A percentile compares a stretch with the other conserved stretches of the same genome.
Evolutionary conservation across 2,329 filamentous ascomycete genomes (phyloP).

Genomic region (Teratosphaeria destructans): DNA sequence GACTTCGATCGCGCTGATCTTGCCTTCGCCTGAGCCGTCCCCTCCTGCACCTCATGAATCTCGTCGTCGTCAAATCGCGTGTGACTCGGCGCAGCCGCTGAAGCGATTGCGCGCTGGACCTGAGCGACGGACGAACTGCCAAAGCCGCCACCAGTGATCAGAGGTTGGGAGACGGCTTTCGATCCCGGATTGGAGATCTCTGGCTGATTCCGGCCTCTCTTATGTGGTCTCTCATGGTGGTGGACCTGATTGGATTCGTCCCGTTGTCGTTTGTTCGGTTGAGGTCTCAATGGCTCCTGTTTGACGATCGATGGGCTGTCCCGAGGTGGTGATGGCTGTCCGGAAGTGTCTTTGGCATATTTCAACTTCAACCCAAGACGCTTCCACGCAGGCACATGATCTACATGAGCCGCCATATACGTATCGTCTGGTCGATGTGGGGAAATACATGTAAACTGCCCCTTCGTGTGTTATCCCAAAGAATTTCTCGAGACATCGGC

Average conservation of each 20-base stretch:
- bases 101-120: background rate
- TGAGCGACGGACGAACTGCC: background rate
- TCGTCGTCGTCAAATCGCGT: conserved; percentile 8
- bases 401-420: conserved; percentile 24
- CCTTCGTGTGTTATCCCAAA: background rate
- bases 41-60: conserved; percentile 7
- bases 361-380: conserved; percentile 51
- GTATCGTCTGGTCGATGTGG: conserved; percentile 13
- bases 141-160: background rate
- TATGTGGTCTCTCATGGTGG: background rate
- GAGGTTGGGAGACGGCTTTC: background rate
- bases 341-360: conserved; percentile 32
- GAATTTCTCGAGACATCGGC: background rate
- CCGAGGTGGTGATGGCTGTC: conserved; percentile 1
- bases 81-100: conserved; percentile 9
- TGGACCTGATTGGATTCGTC: background rate
- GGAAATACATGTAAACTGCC: background rate
- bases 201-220: background rate
- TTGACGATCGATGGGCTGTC: background rate
- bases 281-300: background rate
- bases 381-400: conserved; percentile 48
- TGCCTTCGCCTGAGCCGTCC: background rate
- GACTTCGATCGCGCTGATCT: conserved; percentile 35
- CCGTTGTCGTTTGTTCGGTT: background rate
- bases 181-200: background rate